Percentiles rank a stretch among this genome's conserved stretches.
Conservation (phyloP, 768 basidiomycete genomes). For the Tulasnella sp. region DNA sequence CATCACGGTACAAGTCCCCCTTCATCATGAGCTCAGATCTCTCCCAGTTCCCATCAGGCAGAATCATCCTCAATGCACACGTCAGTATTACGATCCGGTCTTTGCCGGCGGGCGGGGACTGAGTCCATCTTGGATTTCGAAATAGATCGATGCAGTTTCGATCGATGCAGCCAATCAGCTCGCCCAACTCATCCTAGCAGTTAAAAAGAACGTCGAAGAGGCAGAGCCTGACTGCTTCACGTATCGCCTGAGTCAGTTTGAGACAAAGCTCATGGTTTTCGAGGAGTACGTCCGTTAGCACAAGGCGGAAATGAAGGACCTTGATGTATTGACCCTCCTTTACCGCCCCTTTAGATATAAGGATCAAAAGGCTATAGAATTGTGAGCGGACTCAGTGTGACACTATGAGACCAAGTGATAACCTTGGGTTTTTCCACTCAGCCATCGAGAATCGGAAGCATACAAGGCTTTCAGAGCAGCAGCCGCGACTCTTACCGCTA, state of each 20-base stretch:
- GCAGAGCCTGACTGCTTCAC: slow-evolving; percentile 8
- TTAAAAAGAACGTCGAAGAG: slow-evolving; percentile 25
- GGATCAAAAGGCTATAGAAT: background rate
- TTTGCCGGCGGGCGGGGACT: no score
- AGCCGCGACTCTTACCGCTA: background rate
- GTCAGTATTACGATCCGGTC: background rate
- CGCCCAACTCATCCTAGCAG: background rate
- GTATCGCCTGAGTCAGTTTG: slow-evolving; percentile 3
- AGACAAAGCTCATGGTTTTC: slow-evolving; percentile 16
- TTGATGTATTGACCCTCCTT: background rate
- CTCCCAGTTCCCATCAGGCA: background rate
- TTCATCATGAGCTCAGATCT: slow-evolving; percentile 19
- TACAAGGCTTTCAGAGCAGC: background rate
- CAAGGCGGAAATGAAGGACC: background rate
- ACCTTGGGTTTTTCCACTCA: background rate
- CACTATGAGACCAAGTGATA: background rate
- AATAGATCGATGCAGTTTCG: slow-evolving; percentile 20
- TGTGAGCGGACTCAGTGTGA: background rate
- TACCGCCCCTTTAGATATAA: background rate
- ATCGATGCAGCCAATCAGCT: slow-evolving; percentile 21
- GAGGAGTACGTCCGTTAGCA: slow-evolving; percentile 19
- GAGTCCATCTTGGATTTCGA: background rate
- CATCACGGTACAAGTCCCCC: background rate
- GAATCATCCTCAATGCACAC: slow-evolving; percentile 25
- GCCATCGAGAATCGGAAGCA: background rate